Conservation (phyloP, 2,329 filamentous ascomycete genomes). For the Botrytis sinoallii region DNA sequence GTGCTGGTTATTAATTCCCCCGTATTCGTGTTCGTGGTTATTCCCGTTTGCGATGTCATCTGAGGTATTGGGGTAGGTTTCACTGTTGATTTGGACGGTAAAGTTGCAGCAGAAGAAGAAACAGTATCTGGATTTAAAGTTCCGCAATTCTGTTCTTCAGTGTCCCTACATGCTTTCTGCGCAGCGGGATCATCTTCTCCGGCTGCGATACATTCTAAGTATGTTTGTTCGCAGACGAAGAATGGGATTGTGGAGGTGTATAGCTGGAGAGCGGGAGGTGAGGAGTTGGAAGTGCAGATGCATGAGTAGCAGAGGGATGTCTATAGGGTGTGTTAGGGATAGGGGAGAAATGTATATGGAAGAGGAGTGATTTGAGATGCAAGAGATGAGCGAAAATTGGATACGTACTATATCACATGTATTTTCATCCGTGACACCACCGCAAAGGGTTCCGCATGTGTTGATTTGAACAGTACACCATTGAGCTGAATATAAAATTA, state of each 20-base stretch:
- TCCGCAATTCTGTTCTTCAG: conserved; percentile 49
- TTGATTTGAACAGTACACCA: conserved; percentile 60
- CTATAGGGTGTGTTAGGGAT: conserved; percentile 36
- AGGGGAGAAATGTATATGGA: not conserved
- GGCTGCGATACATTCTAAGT: conserved; percentile 44
- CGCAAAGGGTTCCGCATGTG: conserved; percentile 59
- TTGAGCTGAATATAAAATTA: conserved; percentile 37
- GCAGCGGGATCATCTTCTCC: conserved; percentile 45
- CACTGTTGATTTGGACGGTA: accelerated
- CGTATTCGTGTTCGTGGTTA: not conserved
- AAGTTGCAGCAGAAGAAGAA: not conserved
- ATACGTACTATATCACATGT: conserved; percentile 54
- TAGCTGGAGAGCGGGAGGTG: conserved; percentile 50
- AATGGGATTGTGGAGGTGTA: conserved; percentile 59
- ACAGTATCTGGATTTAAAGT: conserved; percentile 30
- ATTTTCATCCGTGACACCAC: conserved; percentile 44
- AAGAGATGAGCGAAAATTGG: not conserved
- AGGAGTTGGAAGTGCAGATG: conserved; percentile 52
- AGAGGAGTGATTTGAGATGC: not conserved
- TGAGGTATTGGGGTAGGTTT: not conserved
- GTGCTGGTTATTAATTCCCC: not conserved
- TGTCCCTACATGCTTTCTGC: conserved; percentile 46
- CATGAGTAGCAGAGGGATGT: conserved; percentile 53
- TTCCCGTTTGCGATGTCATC: not conserved
- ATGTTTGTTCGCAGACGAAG: conserved; percentile 56